These are phyloP conservation scores for Zoysia pacifica DNA, from an alignment of 176 grass and related monocot species.

Conservation along the genomic window DNA sequence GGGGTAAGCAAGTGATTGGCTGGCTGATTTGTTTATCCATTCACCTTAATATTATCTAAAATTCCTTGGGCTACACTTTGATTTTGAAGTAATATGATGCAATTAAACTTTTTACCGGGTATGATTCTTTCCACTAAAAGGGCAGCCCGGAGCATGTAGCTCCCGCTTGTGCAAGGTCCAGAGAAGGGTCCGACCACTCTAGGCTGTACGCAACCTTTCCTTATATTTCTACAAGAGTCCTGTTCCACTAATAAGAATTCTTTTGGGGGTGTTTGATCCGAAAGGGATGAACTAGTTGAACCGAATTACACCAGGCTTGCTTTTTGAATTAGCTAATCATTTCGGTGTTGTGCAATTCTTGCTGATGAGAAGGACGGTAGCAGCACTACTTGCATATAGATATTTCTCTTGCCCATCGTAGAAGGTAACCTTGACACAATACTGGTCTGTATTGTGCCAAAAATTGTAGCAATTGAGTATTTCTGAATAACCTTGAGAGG, in stretches of 20 bases:
- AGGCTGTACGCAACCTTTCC: too few relatives aligned
- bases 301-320: background rate
- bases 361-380: background rate
- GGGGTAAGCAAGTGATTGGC: constrained; percentile 63
- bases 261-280: background rate
- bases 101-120: background rate
- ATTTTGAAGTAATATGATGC: background rate
- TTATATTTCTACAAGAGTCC: too few relatives aligned
- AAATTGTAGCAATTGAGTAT: background rate
- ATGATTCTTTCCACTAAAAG: background rate
- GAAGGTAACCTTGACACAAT: background rate
- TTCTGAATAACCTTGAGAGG: background rate
- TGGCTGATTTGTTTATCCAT: background rate
- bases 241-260: too few relatives aligned
- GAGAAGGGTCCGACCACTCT: too few relatives aligned
- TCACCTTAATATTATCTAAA: background rate
- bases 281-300: background rate
- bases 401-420: background rate
- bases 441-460: background rate
- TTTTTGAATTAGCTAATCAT: background rate
- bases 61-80: background rate
- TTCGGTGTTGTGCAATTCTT: background rate
- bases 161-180: too few relatives aligned
- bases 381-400: background rate
- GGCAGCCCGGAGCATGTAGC: too few relatives aligned